Evolutionary conservation across 495 filamentous ascomycete genomes (phyloP).

Genomic region (Trichocladium antarcticum): DNA sequence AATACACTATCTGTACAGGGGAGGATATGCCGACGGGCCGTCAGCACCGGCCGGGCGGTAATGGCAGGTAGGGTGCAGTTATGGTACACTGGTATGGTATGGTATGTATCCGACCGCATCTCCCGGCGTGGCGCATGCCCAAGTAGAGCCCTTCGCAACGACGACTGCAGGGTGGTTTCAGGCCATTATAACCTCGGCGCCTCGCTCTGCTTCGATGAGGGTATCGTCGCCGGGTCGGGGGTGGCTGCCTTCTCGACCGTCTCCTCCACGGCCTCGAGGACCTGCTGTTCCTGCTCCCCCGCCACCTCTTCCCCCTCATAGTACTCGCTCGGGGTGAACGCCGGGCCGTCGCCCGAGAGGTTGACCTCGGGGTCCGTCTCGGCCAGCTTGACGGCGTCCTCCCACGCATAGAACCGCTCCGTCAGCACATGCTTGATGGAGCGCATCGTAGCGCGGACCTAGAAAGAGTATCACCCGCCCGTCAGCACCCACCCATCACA

Average conservation of each 20-base stretch:
- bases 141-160: background rate
- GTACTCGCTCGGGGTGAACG: conserved; percentile 38
- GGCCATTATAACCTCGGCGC: conserved; percentile 16
- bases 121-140: background rate
- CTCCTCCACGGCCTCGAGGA: conserved; percentile 1
- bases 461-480: background rate
- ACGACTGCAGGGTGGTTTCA: background rate
- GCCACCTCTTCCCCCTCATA: conserved; percentile 23
- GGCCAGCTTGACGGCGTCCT: conserved; percentile 66
- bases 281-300: conserved; percentile 4
- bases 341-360: conserved; percentile 37
- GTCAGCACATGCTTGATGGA: conserved; percentile 74
- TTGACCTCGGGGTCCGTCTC: conserved; percentile 55
- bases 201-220: conserved; percentile 12
- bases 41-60: background rate
- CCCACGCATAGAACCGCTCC: conserved; percentile 83
- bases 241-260: background rate
- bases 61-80: too few relatives aligned
- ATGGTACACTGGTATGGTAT: background rate
- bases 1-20: conserved; percentile 24
- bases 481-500: conserved; percentile 1
- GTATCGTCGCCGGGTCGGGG: conserved; percentile 13
- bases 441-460: conserved; percentile 64
- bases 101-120: background rate
- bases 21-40: background rate